Conservation (phyloP, 208 protist species). For the Lotmaria passim region DNA sequence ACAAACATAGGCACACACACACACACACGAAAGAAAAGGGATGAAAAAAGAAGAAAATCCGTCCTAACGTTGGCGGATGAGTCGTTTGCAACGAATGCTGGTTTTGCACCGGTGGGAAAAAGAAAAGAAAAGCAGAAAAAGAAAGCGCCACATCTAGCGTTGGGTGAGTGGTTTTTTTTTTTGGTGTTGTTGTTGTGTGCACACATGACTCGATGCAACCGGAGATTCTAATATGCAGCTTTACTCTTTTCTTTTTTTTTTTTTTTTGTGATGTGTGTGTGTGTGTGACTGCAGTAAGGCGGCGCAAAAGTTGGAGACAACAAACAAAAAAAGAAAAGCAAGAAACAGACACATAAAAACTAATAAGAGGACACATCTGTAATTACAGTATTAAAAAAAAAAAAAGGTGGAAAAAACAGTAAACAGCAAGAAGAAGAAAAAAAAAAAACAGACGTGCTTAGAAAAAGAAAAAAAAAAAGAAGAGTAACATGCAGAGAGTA, state of each 20-base stretch:
- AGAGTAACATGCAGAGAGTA: background rate
- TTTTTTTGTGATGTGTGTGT: too few relatives aligned
- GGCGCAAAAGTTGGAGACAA: too few relatives aligned
- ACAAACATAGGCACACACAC: too few relatives aligned
- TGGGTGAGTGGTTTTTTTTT: too few relatives aligned
- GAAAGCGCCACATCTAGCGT: background rate
- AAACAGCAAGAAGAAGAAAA: conserved; percentile 4
- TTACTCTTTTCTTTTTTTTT: too few relatives aligned
- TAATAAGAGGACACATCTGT: conserved; percentile 7
- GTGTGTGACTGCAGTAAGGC: too few relatives aligned
- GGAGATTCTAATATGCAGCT: too few relatives aligned
- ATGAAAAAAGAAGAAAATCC: conserved; percentile 7
- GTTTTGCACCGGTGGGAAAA: background rate
- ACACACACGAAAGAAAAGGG: background rate
- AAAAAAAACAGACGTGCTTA: background rate
- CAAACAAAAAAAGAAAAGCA: conserved; percentile 3
- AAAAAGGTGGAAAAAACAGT: background rate
- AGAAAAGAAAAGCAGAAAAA: background rate
- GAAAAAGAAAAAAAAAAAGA: background rate
- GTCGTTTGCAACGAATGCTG: background rate
- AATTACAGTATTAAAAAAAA: conserved; percentile 20
- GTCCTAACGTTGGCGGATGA: background rate
- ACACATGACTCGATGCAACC: too few relatives aligned
- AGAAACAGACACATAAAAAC: background rate
- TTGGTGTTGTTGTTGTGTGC: too few relatives aligned